Evolutionary conservation across 305 asterid species (phyloP).

Genomic region (Fraxinus sp.): DNA sequence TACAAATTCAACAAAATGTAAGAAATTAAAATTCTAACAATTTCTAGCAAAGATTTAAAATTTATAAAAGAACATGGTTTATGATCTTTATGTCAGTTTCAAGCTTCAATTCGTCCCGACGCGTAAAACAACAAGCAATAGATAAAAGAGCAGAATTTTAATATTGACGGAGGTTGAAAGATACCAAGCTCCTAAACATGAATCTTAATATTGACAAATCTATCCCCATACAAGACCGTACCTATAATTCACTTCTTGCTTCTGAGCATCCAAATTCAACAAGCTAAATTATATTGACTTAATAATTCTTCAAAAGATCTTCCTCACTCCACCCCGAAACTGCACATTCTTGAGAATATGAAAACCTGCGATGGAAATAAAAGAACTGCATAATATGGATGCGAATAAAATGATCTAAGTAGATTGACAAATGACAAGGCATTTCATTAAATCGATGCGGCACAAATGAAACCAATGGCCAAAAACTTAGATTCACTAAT

Average conservation of each 20-base stretch:
- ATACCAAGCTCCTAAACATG: not conserved
- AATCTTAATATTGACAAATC: not conserved
- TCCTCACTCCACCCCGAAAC: not conserved
- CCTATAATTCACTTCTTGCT: not conserved
- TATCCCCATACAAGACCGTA: not conserved
- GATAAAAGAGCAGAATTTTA: too few species aligned
- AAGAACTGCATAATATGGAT: not conserved
- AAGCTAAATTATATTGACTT: not conserved
- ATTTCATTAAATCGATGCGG: not conserved
- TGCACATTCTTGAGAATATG: not conserved
- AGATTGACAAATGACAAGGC: not conserved
- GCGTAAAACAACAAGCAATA: too few species aligned
- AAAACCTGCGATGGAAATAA: too few species aligned
- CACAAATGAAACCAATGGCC: not conserved
- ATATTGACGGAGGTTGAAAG: too few species aligned
- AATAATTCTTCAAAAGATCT: not conserved
- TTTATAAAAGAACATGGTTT: too few species aligned
- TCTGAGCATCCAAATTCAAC: not conserved
- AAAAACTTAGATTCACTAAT: not conserved
- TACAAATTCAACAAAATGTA: too few species aligned
- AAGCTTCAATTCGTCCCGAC: too few species aligned
- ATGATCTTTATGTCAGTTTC: too few species aligned
- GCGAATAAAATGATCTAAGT: not conserved
- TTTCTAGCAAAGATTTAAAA: too few species aligned
- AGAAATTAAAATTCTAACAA: too few species aligned